phyloP scores from a whole-genome alignment of 2,329 filamentous ascomycete species.

The Fusarium coffeatum region DNA sequence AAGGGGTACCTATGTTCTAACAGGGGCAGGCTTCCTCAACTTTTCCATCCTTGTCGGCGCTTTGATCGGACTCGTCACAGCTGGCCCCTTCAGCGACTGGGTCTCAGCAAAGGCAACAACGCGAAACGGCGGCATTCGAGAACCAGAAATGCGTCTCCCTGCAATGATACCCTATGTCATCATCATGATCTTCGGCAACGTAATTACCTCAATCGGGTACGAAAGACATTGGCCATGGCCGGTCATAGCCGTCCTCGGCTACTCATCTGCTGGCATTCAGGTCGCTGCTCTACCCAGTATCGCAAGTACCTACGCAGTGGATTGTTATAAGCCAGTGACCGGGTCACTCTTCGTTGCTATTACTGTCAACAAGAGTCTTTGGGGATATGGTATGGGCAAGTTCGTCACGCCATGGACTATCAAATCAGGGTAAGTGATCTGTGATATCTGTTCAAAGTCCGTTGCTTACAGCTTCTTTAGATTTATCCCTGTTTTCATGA shows the following conservation, averaged over 20 bases:
- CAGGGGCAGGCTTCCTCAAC: background rate
- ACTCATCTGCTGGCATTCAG: background rate
- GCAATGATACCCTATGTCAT: slow-evolving; percentile 5
- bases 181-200: slow-evolving; percentile 4
- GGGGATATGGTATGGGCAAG: slow-evolving; percentile 5
- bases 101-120: background rate
- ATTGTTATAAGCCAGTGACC: slow-evolving; percentile 6
- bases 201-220: slow-evolving; percentile 1
- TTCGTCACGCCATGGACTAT: slow-evolving; percentile 14
- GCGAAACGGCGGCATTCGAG: slow-evolving; percentile 1
- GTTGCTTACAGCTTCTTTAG: background rate
- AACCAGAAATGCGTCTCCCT: slow-evolving; percentile 6
- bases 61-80: slow-evolving; percentile 3
- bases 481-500: slow-evolving; percentile 15
- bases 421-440: slow-evolving; percentile 5
- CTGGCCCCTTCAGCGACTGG: slow-evolving; percentile 7
- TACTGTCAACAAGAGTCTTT: slow-evolving; percentile 1
- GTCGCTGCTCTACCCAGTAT: background rate
- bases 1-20: background rate
- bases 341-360: slow-evolving; percentile 9
- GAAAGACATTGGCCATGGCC: slow-evolving; percentile 8
- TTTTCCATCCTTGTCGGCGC: slow-evolving; percentile 2
- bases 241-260: background rate
- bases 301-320: slow-evolving; percentile 1
- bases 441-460: fast-evolving